phyloP scores from a whole-genome alignment of 148 eudicot species.

The Heliosperma pusillum region DNA sequence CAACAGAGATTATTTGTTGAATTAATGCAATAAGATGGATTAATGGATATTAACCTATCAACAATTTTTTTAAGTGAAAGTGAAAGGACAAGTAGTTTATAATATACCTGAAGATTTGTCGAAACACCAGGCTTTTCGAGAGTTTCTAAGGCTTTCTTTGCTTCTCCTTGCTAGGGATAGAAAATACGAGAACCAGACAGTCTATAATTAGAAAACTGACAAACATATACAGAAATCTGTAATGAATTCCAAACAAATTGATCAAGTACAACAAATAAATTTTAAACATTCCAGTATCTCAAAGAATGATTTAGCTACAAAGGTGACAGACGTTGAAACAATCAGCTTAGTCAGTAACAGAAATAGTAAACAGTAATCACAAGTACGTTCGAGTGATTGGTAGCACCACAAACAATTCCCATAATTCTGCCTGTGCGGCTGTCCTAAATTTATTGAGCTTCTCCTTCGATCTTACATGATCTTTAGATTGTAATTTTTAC shows the following conservation, averaged over 20 bases:
- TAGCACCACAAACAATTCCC: background rate
- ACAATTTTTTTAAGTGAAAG: background rate
- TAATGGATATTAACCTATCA: background rate
- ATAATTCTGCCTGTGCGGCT: background rate
- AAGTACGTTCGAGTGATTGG: background rate
- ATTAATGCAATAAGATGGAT: background rate
- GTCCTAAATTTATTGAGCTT: no score
- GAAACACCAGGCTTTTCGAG: conserved; percentile 84
- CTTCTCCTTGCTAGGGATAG: conserved; percentile 84
- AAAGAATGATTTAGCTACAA: background rate
- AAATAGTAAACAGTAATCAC: background rate
- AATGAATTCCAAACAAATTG: background rate
- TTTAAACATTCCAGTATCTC: no score
- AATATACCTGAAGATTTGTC: conserved; percentile 70
- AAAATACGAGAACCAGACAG: conserved; percentile 13
- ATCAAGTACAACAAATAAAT: background rate
- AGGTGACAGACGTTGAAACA: background rate
- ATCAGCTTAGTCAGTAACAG: background rate
- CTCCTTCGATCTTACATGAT: no score
- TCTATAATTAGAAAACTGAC: background rate
- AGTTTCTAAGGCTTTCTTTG: conserved; percentile 88
- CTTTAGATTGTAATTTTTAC: no score
- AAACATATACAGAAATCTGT: background rate
- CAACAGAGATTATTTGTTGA: conserved; percentile 6
- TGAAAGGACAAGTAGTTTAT: conserved; percentile 10